Evolutionary conservation across 1,284 basidiomycete species (phyloP).

Genomic region (Coniophora puteana): DNA sequence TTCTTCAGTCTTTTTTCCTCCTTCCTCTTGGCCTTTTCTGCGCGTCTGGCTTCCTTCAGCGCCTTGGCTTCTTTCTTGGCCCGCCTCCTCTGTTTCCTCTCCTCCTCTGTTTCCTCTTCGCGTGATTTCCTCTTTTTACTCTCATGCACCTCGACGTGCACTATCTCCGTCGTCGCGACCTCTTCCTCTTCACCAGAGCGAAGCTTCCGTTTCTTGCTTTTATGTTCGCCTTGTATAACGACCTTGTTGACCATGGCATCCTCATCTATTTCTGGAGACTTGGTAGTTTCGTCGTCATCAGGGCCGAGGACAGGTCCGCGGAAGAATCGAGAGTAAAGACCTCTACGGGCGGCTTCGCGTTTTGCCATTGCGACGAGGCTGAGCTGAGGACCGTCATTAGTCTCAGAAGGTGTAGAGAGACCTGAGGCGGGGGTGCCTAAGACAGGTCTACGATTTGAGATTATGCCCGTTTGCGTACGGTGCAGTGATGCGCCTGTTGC

Average conservation of each 20-base stretch:
- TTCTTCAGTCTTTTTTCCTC: slow-evolving; percentile 6
- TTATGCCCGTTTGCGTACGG: slow-evolving; percentile 70
- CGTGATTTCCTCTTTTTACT: slow-evolving; percentile 12
- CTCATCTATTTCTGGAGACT: background rate
- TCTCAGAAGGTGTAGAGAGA: slow-evolving; percentile 37
- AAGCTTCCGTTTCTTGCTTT: background rate
- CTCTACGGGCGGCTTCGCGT: slow-evolving; percentile 70
- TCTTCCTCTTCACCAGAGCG: background rate
- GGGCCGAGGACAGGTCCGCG: slow-evolving; percentile 64
- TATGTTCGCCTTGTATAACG: background rate
- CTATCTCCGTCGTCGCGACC: background rate
- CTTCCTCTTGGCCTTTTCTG: slow-evolving; percentile 8
- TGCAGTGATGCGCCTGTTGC: slow-evolving; percentile 12
- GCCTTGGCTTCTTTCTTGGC: slow-evolving; percentile 20
- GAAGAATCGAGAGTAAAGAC: slow-evolving; percentile 79
- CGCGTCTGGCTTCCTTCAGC: slow-evolving; percentile 15
- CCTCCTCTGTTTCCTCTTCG: slow-evolving; percentile 15
- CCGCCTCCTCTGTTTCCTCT: slow-evolving; percentile 21
- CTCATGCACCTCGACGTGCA: background rate
- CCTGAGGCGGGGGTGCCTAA: slow-evolving; percentile 50
- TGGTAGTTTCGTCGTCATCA: slow-evolving; percentile 20
- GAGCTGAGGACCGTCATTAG: slow-evolving; percentile 30
- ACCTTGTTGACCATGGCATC: background rate
- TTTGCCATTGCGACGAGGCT: slow-evolving; percentile 67
- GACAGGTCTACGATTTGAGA: slow-evolving; percentile 66